Evolutionary conservation across 345 rosid species (phyloP), one percentile per base, ranked within the genome.

Genomic region (Murraya koenigii): DNA sequence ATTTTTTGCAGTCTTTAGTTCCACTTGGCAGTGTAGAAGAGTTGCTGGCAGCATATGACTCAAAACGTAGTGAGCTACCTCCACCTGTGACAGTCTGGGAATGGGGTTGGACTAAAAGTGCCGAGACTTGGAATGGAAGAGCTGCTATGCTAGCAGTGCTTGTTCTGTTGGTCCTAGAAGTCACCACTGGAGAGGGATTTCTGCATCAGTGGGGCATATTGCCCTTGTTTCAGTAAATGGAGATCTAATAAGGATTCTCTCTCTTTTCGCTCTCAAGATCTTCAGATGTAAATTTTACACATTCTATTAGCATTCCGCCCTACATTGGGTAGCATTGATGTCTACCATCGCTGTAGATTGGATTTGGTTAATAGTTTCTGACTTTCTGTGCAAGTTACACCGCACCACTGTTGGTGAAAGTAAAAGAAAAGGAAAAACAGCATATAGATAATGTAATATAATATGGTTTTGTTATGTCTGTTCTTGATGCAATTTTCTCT

Each of bases 101-200:
- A 86, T 93, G 98, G 99, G 98, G 99, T 77, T 96, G 98, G 98
- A 96, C 97, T n/a, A 92, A 82, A 87, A 96, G 99, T 84, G 99
- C 99, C 0, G 99, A 96, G 83, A 96, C 99, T 44, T 93, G 99
- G 99, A 96, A 96, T 23, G 98, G 99, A 68, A 87, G 99, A 83
- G 98, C 99, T 39, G 99, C 99, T 61, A 93, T 96, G 99, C 80
- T 96, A 67, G 98, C 97, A 28, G 98, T 93, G 73, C 84, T 96
- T 5, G 90, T 93, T 54, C 89, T 96, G 19, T 74, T 94, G 90
- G 88, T 91, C 68, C 88, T 96, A 1, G 98, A 96, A 84, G 95
- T 96, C 76, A 91, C 97, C 74, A 96, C 99, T 0, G 99, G 99
- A 30, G 79, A 96, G 81, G 98, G 99, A 17, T 90, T 96, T 84